A percentile compares a stretch with the other conserved stretches of the same genome.
Conservation (phyloP, 2,329 filamentous ascomycete genomes). For the Diaporthe longicolla region DNA sequence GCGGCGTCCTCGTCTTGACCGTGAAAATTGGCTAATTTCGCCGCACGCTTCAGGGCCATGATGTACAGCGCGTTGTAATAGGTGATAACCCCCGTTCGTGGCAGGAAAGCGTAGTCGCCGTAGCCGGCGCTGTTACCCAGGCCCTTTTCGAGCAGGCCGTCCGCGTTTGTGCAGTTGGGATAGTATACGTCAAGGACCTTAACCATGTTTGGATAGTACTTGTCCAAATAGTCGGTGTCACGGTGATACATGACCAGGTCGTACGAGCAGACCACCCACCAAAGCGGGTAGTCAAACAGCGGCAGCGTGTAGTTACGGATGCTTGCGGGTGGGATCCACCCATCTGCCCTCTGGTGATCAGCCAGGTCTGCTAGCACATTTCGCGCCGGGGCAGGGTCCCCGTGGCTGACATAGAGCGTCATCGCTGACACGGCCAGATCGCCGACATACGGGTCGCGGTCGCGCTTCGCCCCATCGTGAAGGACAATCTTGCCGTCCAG, state of each 20-base stretch:
- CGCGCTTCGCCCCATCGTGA: slow-evolving; percentile 65
- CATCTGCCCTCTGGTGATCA: slow-evolving; percentile 63
- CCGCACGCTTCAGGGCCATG: slow-evolving; percentile 60
- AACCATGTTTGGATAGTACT: slow-evolving; percentile 58
- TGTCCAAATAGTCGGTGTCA: slow-evolving; percentile 57
- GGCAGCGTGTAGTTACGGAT: slow-evolving; percentile 63
- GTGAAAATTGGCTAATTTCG: slow-evolving; percentile 56
- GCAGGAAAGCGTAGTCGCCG: slow-evolving; percentile 67
- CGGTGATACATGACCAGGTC: slow-evolving; percentile 65
- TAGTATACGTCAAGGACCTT: slow-evolving; percentile 63
- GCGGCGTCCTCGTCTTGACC: slow-evolving; percentile 51
- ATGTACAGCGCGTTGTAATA: slow-evolving; percentile 69
- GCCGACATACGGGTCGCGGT: slow-evolving; percentile 67
- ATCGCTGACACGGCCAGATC: slow-evolving; percentile 64
- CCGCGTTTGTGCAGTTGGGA: slow-evolving; percentile 55
- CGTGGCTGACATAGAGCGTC: slow-evolving; percentile 63
- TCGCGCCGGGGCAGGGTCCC: slow-evolving; percentile 55
- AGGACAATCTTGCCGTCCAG: slow-evolving; percentile 62
- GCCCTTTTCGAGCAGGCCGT: slow-evolving; percentile 48
- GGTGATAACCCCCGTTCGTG: slow-evolving; percentile 61
- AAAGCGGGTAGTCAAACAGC: slow-evolving; percentile 67
- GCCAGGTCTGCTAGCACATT: slow-evolving; percentile 66
- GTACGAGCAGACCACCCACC: slow-evolving; percentile 65
- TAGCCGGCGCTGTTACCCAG: slow-evolving; percentile 60
- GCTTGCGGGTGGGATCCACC: slow-evolving; percentile 68